These are phyloP conservation scores for Hypoxylon sp. DNA, from an alignment of 2,329 filamentous ascomycete species.

Conservation along the genomic window DNA sequence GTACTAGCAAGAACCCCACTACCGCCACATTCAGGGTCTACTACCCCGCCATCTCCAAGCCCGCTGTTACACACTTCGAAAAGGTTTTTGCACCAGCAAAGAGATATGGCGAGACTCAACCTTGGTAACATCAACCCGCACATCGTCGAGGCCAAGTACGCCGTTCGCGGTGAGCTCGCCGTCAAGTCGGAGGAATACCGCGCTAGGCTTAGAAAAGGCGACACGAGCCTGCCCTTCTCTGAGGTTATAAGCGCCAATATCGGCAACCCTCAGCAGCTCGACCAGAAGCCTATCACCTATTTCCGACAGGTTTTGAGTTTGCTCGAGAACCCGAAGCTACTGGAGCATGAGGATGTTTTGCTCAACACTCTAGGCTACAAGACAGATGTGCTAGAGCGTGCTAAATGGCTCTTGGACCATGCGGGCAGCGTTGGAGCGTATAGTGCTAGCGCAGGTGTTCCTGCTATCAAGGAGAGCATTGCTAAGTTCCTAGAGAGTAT, in stretches of 20 bases:
- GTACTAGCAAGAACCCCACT: conserved; percentile 32
- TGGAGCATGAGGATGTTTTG: conserved; percentile 87
- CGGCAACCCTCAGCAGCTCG: conserved; percentile 97
- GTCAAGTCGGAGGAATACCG: conserved; percentile 94
- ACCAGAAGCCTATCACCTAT: conserved; percentile 99
- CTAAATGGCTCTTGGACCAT: conserved; percentile 83
- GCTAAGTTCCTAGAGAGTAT: conserved; percentile 92
- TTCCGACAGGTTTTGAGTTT: conserved; percentile 97
- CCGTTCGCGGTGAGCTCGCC: conserved; percentile 94
- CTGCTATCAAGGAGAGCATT: conserved; percentile 88
- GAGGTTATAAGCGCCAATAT: conserved; percentile 98
- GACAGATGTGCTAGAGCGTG: conserved; percentile 87
- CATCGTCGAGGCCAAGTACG: conserved; percentile 91
- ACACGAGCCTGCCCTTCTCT: conserved; percentile 80
- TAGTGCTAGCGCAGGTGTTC: conserved; percentile 91
- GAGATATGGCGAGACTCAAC: conserved; percentile 68
- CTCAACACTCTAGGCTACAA: conserved; percentile 85
- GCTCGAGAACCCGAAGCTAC: conserved; percentile 87
- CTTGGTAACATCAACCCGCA: conserved; percentile 93
- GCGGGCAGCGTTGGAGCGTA: conserved; percentile 96
- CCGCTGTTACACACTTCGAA: conserved; percentile 30
- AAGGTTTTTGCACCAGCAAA: conserved; percentile 43
- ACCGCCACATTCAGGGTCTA: conserved; percentile 41
- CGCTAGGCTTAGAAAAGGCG: conserved; percentile 75
- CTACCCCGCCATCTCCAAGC: conserved; percentile 45